Evolutionary conservation across 2,329 filamentous ascomycete species (phyloP), one percentile per base, ranked within the genome.

Genomic region (Endoconidiophora laricicola): DNA sequence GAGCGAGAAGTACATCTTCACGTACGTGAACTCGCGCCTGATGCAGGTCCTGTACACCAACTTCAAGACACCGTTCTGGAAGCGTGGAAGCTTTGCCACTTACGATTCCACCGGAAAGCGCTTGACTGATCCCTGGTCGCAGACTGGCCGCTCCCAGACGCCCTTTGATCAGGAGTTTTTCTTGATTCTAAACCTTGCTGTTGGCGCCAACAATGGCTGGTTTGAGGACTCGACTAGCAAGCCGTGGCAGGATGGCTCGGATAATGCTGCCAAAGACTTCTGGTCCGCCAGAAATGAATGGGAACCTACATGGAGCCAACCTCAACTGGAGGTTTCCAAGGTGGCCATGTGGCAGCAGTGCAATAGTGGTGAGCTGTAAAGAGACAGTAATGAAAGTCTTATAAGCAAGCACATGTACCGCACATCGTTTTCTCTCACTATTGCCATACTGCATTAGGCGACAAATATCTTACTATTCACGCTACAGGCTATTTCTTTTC

Each of bases 1-100:
- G 86, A 86, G 78, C 47, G 75, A 90, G 58, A 90, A 88, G 63
- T 91, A 93, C 63, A 68, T 91, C 53, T 93, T 90, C 68, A 88
- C 83, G 22, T 93, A 87, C 61, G 73, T 93, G 67, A 82, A 91
- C 70, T 81, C 76, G 43, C 79, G 83, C 10, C 74, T 93, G 18
- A 69, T 87, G 24, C 84, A 90, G 62, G 83, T 90, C 47, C 72
- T 86, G 54, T 93, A 87, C 68, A 80, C 76, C 57, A 83, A 80
- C 62, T 87, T 87, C 59, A 68, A 81, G 57, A 61, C 74, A 57
- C 71, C 76, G 7, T 73, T 87, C 59, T 87, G 79, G 76, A 56
- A 76, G 56, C 76, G 79, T 44, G 83, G 83, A 24, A 65, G 71
- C 47, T 88, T 88, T 61, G 78, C 81, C 4, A 63, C 72, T 16